These are phyloP conservation scores for Zygosaccharomyces siamensis DNA, from an alignment of 805 yeast genomes.

Conservation along the genomic window DNA sequence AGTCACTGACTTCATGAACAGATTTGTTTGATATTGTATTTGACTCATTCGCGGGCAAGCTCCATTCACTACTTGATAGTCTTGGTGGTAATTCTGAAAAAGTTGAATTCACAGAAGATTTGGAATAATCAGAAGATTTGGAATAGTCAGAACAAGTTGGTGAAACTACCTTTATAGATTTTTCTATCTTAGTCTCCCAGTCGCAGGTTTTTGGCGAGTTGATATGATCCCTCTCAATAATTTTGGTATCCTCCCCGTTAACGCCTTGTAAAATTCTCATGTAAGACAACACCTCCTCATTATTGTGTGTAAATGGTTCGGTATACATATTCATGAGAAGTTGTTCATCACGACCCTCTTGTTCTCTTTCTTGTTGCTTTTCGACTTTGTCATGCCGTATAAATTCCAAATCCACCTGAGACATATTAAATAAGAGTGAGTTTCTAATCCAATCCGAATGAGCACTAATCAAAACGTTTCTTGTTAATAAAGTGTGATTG, in stretches of 20 bases:
- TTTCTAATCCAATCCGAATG: slow-evolving; percentile 21
- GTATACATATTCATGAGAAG: neutral
- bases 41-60: slow-evolving; percentile 17
- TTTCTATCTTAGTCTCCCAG: neutral
- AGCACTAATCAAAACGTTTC: slow-evolving; percentile 12
- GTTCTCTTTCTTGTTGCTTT: neutral
- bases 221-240: neutral
- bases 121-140: slow-evolving; percentile 23
- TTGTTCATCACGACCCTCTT: neutral
- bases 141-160: slow-evolving; percentile 24
- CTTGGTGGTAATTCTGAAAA: slow-evolving; percentile 27
- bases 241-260: slow-evolving; percentile 5
- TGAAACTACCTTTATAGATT: slow-evolving; percentile 7
- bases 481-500: slow-evolving; percentile 22
- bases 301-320: neutral
- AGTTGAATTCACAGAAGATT: slow-evolving; percentile 24
- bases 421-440: slow-evolving; percentile 19
- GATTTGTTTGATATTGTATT: slow-evolving; percentile 14
- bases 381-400: slow-evolving; percentile 5
- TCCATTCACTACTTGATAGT: slow-evolving; percentile 20
- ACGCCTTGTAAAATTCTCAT: slow-evolving; percentile 20
- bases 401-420: slow-evolving; percentile 1
- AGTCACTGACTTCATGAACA: slow-evolving; percentile 7
- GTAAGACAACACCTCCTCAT: slow-evolving; percentile 15
- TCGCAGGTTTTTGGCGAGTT: neutral